These are phyloP conservation scores for Candolleomyces aberdarensis DNA, from an alignment of 768 basidiomycete genomes.

Conservation along the genomic window DNA sequence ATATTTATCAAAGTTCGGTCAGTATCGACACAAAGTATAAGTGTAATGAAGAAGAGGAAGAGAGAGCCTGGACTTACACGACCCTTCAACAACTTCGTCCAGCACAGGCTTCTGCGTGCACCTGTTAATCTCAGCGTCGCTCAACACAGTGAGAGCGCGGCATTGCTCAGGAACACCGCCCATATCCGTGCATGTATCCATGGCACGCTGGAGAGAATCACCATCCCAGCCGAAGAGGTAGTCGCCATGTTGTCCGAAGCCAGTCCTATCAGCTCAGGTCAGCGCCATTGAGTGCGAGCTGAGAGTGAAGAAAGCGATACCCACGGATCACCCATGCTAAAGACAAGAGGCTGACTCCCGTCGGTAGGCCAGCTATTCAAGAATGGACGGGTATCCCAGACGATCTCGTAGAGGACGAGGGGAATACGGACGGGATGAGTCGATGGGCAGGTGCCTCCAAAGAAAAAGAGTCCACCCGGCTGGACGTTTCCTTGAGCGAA, in stretches of 20 bases:
- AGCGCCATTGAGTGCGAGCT: neutral
- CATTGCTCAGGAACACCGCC: neutral
- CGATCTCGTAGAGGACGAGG: constrained; percentile 3
- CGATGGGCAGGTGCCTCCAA: constrained; percentile 3
- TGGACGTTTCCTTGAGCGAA: constrained; percentile 1
- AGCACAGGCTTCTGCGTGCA: constrained; percentile 3
- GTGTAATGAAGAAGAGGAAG: too few species aligned
- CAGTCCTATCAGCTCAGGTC: constrained; percentile 1
- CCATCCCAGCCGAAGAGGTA: constrained; percentile 11
- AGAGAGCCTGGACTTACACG: too few species aligned
- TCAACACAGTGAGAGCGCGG: constrained; percentile 1
- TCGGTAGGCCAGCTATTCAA: constrained; percentile 3
- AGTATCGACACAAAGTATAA: too few species aligned
- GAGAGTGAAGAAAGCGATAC: neutral
- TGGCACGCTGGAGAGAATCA: constrained; percentile 10
- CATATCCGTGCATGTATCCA: constrained; percentile 4
- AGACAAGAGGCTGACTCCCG: constrained; percentile 7
- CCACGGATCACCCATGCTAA: constrained; percentile 8
- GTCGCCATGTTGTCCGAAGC: constrained; percentile 10
- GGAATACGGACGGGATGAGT: constrained; percentile 7
- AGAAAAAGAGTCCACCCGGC: neutral
- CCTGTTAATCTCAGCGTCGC: constrained; percentile 4
- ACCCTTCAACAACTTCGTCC: constrained; percentile 3
- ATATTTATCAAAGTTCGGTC: neutral
- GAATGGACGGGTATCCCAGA: constrained; percentile 10